Evolutionary conservation across 148 eudicot species (phyloP).

Genomic region (Chenopodium formosanum): DNA sequence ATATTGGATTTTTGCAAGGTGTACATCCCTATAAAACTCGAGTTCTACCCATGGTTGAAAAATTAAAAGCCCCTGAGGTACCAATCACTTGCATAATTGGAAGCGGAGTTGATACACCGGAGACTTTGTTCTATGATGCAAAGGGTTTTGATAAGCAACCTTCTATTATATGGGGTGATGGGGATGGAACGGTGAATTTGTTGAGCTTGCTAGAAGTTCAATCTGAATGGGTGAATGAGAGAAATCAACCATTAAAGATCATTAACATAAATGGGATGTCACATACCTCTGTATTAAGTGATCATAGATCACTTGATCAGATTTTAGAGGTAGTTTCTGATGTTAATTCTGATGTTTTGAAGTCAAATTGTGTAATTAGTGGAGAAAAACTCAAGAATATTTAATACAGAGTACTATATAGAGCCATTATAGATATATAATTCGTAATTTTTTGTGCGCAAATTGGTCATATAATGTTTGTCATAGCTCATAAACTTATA

Average conservation of each 20-base stretch:
- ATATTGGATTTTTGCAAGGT: conserved; percentile 64
- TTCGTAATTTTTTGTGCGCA: too few species aligned
- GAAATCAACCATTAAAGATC: conserved; percentile 44
- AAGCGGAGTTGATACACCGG: conserved; percentile 51
- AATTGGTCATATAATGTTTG: too few species aligned
- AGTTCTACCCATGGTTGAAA: conserved; percentile 53
- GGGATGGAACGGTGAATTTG: conserved; percentile 93
- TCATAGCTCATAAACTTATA: too few species aligned
- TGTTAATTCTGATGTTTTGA: conserved; percentile 34
- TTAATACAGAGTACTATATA: not conserved
- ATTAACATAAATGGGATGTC: conserved; percentile 59
- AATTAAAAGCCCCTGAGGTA: conserved; percentile 45
- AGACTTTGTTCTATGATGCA: conserved; percentile 59
- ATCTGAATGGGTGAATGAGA: conserved; percentile 39
- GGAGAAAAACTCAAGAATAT: not conserved
- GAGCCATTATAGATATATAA: not conserved
- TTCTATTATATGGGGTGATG: conserved; percentile 67
- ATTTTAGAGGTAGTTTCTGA: conserved; percentile 41
- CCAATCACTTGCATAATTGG: conserved; percentile 77
- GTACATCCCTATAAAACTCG: conserved; percentile 49
- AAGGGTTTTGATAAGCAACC: conserved; percentile 72
- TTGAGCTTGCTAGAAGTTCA: conserved; percentile 61
- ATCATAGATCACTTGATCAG: conserved; percentile 44
- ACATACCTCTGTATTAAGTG: conserved; percentile 54
- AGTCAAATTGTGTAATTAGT: not conserved